Evolutionary conservation across 2,329 filamentous ascomycete genomes (phyloP).

Genomic region (Trichophyton schoenleinii): DNA sequence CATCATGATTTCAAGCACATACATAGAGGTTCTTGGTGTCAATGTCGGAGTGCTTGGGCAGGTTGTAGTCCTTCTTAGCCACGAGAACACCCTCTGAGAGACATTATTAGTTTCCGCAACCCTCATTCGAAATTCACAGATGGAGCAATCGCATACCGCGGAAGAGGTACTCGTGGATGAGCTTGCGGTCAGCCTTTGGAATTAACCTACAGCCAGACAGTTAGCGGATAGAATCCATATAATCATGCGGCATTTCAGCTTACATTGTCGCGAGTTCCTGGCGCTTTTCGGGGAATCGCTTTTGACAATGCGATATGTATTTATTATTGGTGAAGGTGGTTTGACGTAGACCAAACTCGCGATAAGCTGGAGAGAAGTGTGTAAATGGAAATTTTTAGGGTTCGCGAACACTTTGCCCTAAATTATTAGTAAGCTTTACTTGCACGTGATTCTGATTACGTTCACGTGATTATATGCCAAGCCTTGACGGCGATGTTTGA

Average conservation of each 20-base stretch:
- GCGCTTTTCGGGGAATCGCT: constrained; percentile 43
- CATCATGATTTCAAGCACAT: constrained; percentile 17
- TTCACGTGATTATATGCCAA: background rate
- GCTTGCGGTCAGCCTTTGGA: constrained; percentile 99
- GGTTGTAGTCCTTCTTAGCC: constrained; percentile 98
- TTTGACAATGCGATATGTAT: constrained; percentile 30
- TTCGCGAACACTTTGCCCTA: constrained; percentile 13
- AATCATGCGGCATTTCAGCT: constrained; percentile 12
- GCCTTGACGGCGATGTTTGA: background rate
- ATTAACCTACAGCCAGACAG: constrained; percentile 60
- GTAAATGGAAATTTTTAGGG: constrained; percentile 10
- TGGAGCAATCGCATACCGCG: constrained; percentile 46
- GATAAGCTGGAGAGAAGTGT: constrained; percentile 2
- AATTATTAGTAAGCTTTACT: background rate
- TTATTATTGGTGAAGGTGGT: background rate
- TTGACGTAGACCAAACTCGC: background rate
- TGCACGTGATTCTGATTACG: background rate
- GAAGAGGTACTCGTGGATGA: constrained; percentile 99
- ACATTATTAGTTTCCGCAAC: background rate
- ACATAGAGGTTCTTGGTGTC: constrained; percentile 99
- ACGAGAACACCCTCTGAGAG: constrained; percentile 65
- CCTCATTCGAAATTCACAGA: background rate
- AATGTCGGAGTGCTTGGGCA: constrained; percentile 93
- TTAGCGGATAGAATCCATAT: constrained; percentile 3
- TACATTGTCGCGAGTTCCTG: constrained; percentile 44